phyloP scores from a whole-genome alignment of 306 rosid genomes.

The Hippophae gyantsensis region DNA sequence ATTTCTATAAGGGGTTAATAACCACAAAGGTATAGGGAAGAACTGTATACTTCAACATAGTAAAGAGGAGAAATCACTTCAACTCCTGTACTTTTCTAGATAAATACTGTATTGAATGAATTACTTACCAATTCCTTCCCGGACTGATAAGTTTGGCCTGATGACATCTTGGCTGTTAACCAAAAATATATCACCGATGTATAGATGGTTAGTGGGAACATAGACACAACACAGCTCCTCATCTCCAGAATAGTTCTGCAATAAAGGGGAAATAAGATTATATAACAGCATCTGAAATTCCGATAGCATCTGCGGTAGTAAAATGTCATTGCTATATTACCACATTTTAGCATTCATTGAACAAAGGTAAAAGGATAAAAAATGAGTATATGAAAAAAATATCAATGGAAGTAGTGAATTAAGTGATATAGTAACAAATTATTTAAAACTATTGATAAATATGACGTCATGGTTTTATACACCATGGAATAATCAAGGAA shows the following conservation, averaged over 20 bases:
- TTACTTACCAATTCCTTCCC: constrained; percentile 88
- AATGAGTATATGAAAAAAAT: no score
- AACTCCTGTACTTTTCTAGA: constrained; percentile 10
- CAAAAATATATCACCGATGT: constrained; percentile 80
- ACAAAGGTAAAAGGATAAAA: no score
- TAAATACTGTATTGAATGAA: constrained; percentile 8
- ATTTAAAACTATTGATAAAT: no score
- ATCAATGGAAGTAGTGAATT: no score
- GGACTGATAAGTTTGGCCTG: constrained; percentile 78
- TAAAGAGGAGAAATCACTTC: background rate
- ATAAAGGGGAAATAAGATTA: background rate
- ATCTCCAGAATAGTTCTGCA: constrained; percentile 73
- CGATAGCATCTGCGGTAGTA: background rate
- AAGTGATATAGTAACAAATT: no score
- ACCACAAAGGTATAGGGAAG: background rate
- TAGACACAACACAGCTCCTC: constrained; percentile 85
- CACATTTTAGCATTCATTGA: no score
- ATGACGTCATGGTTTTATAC: no score
- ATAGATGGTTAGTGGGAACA: constrained; percentile 88
- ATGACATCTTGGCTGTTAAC: constrained; percentile 64
- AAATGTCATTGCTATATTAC: background rate
- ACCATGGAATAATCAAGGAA: no score
- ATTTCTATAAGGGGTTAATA: constrained; percentile 2
- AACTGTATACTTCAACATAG: background rate
- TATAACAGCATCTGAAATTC: constrained; percentile 1